Conservation (phyloP, 1,284 basidiomycete species). For the Tranzscheliella williamsii region DNA sequence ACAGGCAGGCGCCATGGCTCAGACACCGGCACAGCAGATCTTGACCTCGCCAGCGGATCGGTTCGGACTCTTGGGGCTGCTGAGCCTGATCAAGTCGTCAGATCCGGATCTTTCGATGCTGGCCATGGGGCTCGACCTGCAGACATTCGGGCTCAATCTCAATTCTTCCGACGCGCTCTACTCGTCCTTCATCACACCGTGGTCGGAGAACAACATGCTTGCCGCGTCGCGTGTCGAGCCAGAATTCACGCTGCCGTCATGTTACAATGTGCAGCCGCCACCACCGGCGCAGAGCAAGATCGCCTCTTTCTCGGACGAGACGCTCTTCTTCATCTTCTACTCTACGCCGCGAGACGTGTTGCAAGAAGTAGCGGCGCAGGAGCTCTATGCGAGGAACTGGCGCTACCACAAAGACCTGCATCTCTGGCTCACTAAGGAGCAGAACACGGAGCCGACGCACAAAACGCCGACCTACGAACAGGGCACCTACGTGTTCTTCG, state of each 20-base stretch:
- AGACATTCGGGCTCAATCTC: constrained; percentile 90
- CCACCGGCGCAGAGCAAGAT: constrained; percentile 86
- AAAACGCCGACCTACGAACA: constrained; percentile 88
- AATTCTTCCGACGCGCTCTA: constrained; percentile 80
- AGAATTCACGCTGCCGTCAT: constrained; percentile 84
- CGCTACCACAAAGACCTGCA: constrained; percentile 93
- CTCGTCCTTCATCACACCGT: constrained; percentile 93
- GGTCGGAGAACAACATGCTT: constrained; percentile 84
- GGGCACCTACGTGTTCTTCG: constrained; percentile 88
- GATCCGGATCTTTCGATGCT: constrained; percentile 84
- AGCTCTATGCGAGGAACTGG: constrained; percentile 97
- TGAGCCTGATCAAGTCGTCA: constrained; percentile 87
- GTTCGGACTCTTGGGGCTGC: constrained; percentile 86
- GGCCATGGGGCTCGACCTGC: constrained; percentile 87
- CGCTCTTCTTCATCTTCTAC: constrained; percentile 98
- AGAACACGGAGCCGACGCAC: constrained; percentile 76
- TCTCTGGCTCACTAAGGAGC: constrained; percentile 94
- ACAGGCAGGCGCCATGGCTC: constrained; percentile 35
- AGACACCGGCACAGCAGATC: constrained; percentile 86
- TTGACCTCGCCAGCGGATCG: constrained; percentile 90
- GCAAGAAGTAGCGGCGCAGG: constrained; percentile 92
- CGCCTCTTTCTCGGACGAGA: constrained; percentile 90
- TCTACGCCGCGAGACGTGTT: constrained; percentile 86
- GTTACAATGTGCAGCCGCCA: constrained; percentile 91
- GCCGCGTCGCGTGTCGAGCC: constrained; percentile 78